phyloP scores from a whole-genome alignment of 176 grass and related monocot species.

The Themeda triandra region DNA sequence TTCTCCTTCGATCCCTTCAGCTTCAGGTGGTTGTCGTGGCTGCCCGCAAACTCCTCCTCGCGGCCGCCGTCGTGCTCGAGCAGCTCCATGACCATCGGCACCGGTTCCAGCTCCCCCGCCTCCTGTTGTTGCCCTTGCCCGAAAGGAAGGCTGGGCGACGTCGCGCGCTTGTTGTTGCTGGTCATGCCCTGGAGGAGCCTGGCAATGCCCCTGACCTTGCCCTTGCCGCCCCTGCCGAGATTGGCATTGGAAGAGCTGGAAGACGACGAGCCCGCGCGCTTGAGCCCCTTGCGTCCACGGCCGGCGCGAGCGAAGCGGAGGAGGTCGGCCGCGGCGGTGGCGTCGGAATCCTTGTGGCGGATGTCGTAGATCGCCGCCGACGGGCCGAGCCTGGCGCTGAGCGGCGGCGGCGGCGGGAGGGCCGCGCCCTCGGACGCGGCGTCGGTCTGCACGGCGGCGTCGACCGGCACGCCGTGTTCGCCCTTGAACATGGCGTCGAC shows the following conservation, averaged over 20 bases:
- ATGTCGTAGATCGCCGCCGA: conserved; percentile 29
- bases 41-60: conserved; percentile 26
- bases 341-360: conserved; percentile 47
- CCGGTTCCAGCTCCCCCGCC: neutral
- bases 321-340: neutral
- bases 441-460: neutral
- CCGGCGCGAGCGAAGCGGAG: conserved; percentile 23
- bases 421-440: neutral
- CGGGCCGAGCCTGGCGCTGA: neutral
- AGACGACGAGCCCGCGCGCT: conserved; percentile 34
- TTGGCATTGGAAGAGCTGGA: neutral
- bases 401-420: neutral
- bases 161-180: neutral
- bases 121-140: neutral
- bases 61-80: neutral
- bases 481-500: conserved; percentile 60
- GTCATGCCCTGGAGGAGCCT: too few relatives aligned
- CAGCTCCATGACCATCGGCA: neutral
- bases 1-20: conserved; percentile 11
- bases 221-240: neutral
- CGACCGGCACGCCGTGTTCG: conserved; percentile 34
- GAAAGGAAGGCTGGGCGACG: neutral
- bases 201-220: neutral
- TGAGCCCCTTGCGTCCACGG: conserved; percentile 24
- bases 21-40: conserved; percentile 18